Evolutionary conservation across 164 flowering plant species (phyloP).

Genomic region (Litsea cubeba): DNA sequence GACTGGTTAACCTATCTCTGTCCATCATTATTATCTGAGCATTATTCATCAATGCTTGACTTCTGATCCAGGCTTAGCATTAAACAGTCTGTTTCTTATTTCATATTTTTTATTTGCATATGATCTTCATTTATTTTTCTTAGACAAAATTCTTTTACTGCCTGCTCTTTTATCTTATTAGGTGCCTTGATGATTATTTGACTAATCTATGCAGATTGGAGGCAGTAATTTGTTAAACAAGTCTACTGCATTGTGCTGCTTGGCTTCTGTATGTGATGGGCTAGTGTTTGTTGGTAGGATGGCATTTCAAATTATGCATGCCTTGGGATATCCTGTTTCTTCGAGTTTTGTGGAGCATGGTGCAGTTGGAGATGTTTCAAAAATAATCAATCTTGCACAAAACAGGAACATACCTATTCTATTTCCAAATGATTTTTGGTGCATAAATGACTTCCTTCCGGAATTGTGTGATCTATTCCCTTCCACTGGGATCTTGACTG

Average conservation of each 20-base stretch:
- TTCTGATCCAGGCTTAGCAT: not conserved
- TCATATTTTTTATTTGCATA: not conserved
- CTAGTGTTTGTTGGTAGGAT: slow-evolving; percentile 76
- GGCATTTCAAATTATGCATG: slow-evolving; percentile 87
- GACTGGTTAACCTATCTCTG: not conserved
- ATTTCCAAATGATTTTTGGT: slow-evolving; percentile 68
- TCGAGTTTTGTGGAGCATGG: slow-evolving; percentile 41
- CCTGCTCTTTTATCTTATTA: not conserved
- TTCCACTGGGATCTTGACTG: slow-evolving; percentile 40
- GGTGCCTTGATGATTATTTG: not conserved
- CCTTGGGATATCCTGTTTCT: slow-evolving; percentile 60
- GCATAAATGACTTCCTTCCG: slow-evolving; percentile 27
- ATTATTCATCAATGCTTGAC: not conserved
- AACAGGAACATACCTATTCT: slow-evolving; percentile 41
- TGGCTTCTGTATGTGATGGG: slow-evolving; percentile 73
- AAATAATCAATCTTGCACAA: slow-evolving; percentile 43
- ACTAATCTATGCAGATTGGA: slow-evolving; percentile 60
- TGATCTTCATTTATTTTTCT: not conserved
- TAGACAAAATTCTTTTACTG: not conserved
- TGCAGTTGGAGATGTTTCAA: slow-evolving; percentile 40
- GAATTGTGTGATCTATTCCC: slow-evolving; percentile 32
- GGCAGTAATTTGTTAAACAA: slow-evolving; percentile 62
- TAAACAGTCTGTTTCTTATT: no score
- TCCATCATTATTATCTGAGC: no score
- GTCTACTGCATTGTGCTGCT: slow-evolving; percentile 50